phyloP scores from a whole-genome alignment of 73 alveolate genomes.

The Stentor coeruleus region DNA sequence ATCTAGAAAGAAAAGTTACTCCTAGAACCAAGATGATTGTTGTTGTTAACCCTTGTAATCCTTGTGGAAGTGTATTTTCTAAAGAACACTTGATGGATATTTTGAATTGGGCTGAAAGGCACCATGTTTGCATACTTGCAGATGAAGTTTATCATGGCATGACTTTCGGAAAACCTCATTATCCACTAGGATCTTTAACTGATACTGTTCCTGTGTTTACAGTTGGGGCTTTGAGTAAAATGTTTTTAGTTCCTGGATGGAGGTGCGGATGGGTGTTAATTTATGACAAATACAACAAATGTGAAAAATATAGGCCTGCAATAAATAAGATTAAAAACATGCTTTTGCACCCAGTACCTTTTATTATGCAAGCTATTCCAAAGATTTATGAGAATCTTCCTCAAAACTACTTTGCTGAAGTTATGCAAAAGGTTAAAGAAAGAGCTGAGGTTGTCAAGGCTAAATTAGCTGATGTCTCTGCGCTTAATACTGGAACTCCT shows the following conservation, averaged over 20 bases:
- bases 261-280: not conserved
- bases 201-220: too few species aligned
- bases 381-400: not conserved
- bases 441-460: not conserved
- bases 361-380: not conserved
- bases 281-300: not conserved
- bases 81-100: slow-evolving; percentile 61
- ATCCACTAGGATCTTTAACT: too few species aligned
- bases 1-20: slow-evolving; percentile 42
- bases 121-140: too few species aligned
- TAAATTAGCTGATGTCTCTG: not conserved
- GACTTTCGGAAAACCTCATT: too few species aligned
- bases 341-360: not conserved
- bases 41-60: slow-evolving; percentile 76
- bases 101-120: slow-evolving; percentile 49
- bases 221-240: not conserved
- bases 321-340: not conserved
- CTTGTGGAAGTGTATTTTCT: slow-evolving; percentile 77
- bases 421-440: not conserved
- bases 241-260: slow-evolving; percentile 1
- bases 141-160: too few species aligned
- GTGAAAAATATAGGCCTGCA: not conserved
- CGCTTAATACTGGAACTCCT: not conserved
- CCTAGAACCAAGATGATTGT: slow-evolving; percentile 59
- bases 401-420: not conserved